phyloP scores from a whole-genome alignment of 2,329 filamentous ascomycete species.

The Neonectria magnoliae region DNA sequence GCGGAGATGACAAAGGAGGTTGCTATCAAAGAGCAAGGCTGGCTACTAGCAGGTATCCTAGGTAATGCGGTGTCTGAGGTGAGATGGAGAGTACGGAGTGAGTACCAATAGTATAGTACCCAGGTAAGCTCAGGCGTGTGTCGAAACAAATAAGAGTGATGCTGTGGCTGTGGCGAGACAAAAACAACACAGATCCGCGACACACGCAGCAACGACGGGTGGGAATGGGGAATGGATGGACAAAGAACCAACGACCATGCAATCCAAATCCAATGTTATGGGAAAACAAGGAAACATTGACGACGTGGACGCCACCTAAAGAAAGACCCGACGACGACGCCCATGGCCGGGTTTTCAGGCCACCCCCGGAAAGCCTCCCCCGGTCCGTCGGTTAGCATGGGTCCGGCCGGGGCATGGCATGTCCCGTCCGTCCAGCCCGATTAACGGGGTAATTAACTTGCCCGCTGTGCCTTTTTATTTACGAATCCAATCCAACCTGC shows the following conservation, averaged over 20 bases:
- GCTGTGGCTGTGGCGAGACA: neutral
- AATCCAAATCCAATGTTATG: slow-evolving; percentile 16
- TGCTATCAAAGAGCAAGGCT: neutral
- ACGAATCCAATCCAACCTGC: neutral
- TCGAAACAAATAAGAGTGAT: neutral
- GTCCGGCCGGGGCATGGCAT: neutral
- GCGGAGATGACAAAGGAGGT: slow-evolving; percentile 2
- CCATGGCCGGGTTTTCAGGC: slow-evolving; percentile 21
- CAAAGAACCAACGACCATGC: neutral
- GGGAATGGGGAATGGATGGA: neutral
- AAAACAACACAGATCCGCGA: slow-evolving; percentile 5
- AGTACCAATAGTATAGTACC: too few species aligned
- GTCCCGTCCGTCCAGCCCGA: slow-evolving; percentile 1
- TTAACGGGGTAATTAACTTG: neutral
- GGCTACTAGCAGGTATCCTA: neutral
- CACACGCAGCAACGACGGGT: slow-evolving; percentile 3
- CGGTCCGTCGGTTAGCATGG: slow-evolving; percentile 1
- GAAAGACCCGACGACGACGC: neutral
- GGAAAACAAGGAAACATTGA: slow-evolving; percentile 11
- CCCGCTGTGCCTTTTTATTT: neutral
- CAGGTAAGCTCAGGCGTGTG: neutral
- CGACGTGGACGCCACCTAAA: slow-evolving; percentile 6
- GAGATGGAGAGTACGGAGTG: neutral
- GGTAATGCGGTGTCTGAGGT: neutral
- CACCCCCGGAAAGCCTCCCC: slow-evolving; percentile 1